Conservation (phyloP, 1,284 basidiomycete species). For the Melanopsichium pennsylvanicum region DNA sequence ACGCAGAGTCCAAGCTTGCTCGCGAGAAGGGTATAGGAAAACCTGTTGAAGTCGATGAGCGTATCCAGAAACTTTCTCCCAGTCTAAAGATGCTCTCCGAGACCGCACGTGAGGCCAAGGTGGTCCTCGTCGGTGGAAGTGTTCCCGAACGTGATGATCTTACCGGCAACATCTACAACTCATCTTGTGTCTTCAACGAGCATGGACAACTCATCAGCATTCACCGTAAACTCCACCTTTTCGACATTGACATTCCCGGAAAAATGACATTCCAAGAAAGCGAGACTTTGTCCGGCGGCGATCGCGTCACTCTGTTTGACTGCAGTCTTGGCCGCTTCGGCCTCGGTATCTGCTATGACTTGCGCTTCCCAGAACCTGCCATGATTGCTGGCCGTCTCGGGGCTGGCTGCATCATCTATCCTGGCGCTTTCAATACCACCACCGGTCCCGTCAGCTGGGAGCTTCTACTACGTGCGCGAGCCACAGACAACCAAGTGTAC, state of each 20-base stretch:
- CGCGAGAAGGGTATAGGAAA: conserved; percentile 41
- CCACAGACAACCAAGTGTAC: conserved; percentile 94
- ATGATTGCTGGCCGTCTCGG: conserved; percentile 88
- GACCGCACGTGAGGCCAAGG: conserved; percentile 79
- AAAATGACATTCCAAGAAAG: conserved; percentile 99
- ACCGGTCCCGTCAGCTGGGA: conserved; percentile 98
- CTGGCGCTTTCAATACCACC: conserved; percentile 70
- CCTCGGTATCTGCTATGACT: conserved; percentile 80
- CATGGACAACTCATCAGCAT: conserved; percentile 83
- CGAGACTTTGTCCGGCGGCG: conserved; percentile 85
- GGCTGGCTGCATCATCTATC: conserved; percentile 86
- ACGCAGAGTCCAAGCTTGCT: conserved; percentile 30
- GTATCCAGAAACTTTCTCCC: conserved; percentile 60
- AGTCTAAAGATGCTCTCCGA: conserved; percentile 85
- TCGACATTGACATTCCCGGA: conserved; percentile 97
- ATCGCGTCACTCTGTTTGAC: conserved; percentile 81
- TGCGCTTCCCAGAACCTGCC: conserved; percentile 91
- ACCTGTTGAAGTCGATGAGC: conserved; percentile 71
- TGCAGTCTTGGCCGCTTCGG: conserved; percentile 93
- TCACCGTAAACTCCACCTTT: conserved; percentile 94
- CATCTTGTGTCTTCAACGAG: conserved; percentile 77
- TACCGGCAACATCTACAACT: conserved; percentile 62
- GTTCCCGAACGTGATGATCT: conserved; percentile 60
- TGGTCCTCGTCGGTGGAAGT: conserved; percentile 88
- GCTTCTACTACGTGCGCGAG: conserved; percentile 83